Base-by-base conservation (phyloP, 192 early-diverging fungal genomes). In the Anaeromyces robustus region DNA sequence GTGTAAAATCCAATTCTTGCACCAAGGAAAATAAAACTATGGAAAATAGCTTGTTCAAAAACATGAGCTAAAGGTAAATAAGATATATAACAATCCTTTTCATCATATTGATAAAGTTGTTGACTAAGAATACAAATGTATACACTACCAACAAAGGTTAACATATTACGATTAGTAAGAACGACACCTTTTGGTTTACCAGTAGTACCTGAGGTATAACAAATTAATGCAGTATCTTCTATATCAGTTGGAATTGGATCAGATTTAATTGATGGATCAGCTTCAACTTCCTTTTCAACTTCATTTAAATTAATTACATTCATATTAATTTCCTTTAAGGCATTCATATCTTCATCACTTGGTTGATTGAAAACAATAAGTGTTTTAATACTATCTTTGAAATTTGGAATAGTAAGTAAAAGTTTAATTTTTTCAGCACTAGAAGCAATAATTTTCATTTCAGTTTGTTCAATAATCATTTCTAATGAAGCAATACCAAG, bases 21-120 rank as follows among this genome's bases (percentile, higher is more conserved):
- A 81, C 95, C 94, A 78, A 82, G 77, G 43, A 81, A 79, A 18
- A 92, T 85, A 78, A 88, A 81, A 78, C 86, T 39, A 77, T 89
- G 78, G 43, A 91, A 86, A 43, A 85, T 80, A 9, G 52, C 52
- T 30, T 92, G 90, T 84, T 96, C 97, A 86, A 94, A 96, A 77
- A 97, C 91, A 83, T 99, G 96, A 13, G 96, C 93, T 32, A 99
- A 85, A 22, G 97, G 96, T 16, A 98, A 86, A 80, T 95, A 99
- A 26, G 94, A 94, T 79, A 96, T 89, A 59, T 92, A 88, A 7
- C 90, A 83, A 82, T 94, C 92, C 9, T 84, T 79, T 68, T 68
- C 52, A n/a, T 18, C 18, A 9, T n/a, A 68, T n/a, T 26, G 52
- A 9, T 68, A 68, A 4, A 68, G 18, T n/a, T 68, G 52, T 68